Percentiles rank a stretch among this genome's conserved stretches.
These are phyloP conservation scores for Phytophthora brassicae DNA, from an alignment of 352 stramenopile species.

Conservation along the genomic window DNA sequence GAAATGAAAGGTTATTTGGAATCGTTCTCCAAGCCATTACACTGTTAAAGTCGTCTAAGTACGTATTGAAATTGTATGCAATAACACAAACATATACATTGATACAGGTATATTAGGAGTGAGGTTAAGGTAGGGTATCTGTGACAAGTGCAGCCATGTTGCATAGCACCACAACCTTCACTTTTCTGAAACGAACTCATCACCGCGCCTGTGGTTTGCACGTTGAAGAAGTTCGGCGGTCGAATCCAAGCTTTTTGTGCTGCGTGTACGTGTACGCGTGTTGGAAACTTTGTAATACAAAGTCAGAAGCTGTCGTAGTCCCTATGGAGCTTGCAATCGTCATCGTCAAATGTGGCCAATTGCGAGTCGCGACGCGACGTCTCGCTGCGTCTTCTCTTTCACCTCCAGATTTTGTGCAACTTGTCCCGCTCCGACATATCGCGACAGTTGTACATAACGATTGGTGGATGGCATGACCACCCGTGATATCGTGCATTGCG, in stretches of 20 bases:
- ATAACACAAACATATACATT: background rate
- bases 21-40: too few species aligned
- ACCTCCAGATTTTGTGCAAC: conserved; percentile 8
- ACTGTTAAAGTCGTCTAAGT: background rate
- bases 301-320: background rate
- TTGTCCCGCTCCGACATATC: conserved; percentile 13
- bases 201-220: too few species aligned
- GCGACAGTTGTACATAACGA: background rate
- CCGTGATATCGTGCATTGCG: conserved; percentile 5
- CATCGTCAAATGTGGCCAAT: background rate
- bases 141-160: conserved; percentile 29
- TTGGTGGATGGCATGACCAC: conserved; percentile 3
- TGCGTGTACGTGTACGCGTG: background rate
- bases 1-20: background rate
- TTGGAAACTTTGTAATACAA: background rate
- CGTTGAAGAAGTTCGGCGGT: background rate
- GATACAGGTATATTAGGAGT: background rate
- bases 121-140: conserved; percentile 8
- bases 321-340: background rate
- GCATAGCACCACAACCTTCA: conserved; percentile 21
- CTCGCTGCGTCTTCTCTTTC: conserved; percentile 8
- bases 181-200: conserved; percentile 3
- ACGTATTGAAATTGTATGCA: background rate
- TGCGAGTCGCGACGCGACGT: background rate
- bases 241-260: background rate